These are phyloP conservation scores for Ophiocordyceps sinensis DNA, from an alignment of 2,329 filamentous ascomycete genomes.

Conservation along the genomic window DNA sequence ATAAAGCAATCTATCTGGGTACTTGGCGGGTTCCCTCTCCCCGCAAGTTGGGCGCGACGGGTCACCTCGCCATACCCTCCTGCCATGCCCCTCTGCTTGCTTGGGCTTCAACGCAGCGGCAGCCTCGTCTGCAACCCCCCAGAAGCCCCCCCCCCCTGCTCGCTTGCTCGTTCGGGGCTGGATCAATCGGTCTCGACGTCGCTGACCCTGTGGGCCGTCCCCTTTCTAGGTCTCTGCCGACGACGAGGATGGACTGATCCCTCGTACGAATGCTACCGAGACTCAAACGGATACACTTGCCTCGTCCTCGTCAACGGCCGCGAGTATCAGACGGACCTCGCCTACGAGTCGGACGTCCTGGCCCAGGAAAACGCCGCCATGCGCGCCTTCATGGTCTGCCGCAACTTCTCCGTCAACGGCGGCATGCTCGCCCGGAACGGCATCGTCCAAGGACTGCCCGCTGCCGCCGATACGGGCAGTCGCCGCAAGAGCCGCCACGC, in stretches of 20 bases:
- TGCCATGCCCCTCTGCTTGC: not conserved
- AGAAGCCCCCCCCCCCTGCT: too few relatives aligned
- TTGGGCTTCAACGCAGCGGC: not conserved
- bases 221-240: constrained; percentile 65
- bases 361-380: constrained; percentile 91
- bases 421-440: constrained; percentile 68
- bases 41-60: too few relatives aligned
- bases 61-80: too few relatives aligned
- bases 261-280: constrained; percentile 69
- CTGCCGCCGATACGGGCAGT: constrained; percentile 30
- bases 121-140: too few relatives aligned
- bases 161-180: too few relatives aligned
- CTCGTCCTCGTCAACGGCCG: constrained; percentile 90
- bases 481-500: constrained; percentile 37
- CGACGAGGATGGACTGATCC: constrained; percentile 90
- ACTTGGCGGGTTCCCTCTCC: too few relatives aligned
- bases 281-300: constrained; percentile 66
- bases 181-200: not conserved
- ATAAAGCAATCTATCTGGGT: too few relatives aligned
- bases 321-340: constrained; percentile 83
- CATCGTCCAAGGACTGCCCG: constrained; percentile 51
- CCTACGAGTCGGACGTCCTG: constrained; percentile 67
- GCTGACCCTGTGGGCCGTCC: constrained; percentile 4
- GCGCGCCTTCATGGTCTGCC: constrained; percentile 93
- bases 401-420: constrained; percentile 93